Conservation (phyloP, 1,139 yeast species). For the Candida sojae region DNA sequence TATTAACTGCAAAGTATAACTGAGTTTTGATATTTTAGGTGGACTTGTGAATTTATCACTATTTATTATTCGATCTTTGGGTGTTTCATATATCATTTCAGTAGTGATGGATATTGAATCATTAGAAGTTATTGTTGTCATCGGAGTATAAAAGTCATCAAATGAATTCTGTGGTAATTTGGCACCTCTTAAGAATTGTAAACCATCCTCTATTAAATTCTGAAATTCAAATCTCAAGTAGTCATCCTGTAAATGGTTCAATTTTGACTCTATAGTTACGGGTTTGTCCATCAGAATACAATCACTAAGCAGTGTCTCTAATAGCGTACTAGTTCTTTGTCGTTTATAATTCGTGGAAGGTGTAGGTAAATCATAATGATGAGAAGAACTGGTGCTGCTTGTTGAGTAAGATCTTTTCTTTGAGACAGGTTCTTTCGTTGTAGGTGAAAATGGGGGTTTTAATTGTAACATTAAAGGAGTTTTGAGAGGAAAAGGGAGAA, state of each 20-base stretch:
- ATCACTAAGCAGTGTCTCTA: background rate
- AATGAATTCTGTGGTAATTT: slow-evolving; percentile 9
- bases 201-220: slow-evolving; percentile 9
- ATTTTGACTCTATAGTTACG: slow-evolving; percentile 9
- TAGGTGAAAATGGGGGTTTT: slow-evolving; percentile 13
- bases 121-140: slow-evolving; percentile 2
- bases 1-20: background rate
- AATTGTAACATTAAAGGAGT: slow-evolving; percentile 3
- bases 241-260: slow-evolving; percentile 7
- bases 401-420: background rate
- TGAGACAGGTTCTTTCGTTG: background rate
- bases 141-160: slow-evolving; percentile 11
- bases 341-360: slow-evolving; percentile 3
- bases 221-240: slow-evolving; percentile 7
- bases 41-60: slow-evolving; percentile 3
- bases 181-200: slow-evolving; percentile 1
- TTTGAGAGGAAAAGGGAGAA: background rate
- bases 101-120: background rate
- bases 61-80: slow-evolving; percentile 10
- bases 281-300: slow-evolving; percentile 5
- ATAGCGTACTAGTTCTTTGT: background rate
- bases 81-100: slow-evolving; percentile 9
- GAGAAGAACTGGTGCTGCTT: background rate
- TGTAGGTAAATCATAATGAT: slow-evolving; percentile 4
- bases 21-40: slow-evolving; percentile 1